Evolutionary conservation across 75 land plant genomes (phyloP).

Genomic region (Cryptomeria japonica): DNA sequence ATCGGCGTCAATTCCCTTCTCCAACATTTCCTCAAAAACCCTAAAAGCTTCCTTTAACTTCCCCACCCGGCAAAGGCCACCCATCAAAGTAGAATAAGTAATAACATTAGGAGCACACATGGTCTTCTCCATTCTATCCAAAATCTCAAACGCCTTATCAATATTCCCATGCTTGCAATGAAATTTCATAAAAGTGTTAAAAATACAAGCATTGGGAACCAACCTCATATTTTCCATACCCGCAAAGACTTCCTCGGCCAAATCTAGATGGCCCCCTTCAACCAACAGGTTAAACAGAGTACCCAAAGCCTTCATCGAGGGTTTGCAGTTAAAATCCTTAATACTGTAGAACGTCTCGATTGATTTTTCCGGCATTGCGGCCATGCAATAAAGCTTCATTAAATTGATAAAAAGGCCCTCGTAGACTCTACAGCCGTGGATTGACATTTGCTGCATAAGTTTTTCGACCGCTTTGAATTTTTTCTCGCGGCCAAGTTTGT

Average conservation of each 20-base stretch:
- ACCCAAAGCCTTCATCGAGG: constrained; percentile 52
- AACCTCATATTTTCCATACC: constrained; percentile 18
- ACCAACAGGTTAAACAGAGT: constrained; percentile 58
- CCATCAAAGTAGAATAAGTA: constrained; percentile 65
- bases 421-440: neutral
- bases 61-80: constrained; percentile 50
- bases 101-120: constrained; percentile 52
- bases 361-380: constrained; percentile 38
- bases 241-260: constrained; percentile 36
- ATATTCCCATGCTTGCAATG: constrained; percentile 48
- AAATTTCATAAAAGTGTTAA: constrained; percentile 60
- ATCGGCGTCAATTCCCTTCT: constrained; percentile 58
- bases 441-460: constrained; percentile 20
- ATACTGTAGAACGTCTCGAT: constrained; percentile 41
- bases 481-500: constrained; percentile 40
- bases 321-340: constrained; percentile 38
- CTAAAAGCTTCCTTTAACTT: constrained; percentile 49
- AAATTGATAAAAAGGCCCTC: constrained; percentile 37
- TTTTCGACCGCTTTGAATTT: constrained; percentile 43
- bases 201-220: constrained; percentile 60
- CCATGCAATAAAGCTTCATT: constrained; percentile 45
- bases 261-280: constrained; percentile 39
- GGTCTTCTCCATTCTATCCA: constrained; percentile 52
- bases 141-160: constrained; percentile 40
- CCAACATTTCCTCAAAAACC: constrained; percentile 70